These are phyloP conservation scores for Oryza brachyantha DNA, from an alignment of 176 grass and related monocot genomes.

Conservation along the genomic window DNA sequence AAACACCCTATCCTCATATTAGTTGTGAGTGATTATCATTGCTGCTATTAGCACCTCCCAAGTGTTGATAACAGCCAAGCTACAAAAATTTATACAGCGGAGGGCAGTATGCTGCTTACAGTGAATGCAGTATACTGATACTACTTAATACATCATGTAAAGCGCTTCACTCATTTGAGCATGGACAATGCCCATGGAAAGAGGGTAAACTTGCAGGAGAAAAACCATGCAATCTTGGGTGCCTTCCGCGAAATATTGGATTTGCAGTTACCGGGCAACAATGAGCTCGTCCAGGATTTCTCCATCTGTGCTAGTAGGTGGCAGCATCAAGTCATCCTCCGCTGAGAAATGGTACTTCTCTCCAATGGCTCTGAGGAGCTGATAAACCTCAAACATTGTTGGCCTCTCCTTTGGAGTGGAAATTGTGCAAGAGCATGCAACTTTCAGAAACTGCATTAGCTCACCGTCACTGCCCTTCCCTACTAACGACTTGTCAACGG, in stretches of 20 bases:
- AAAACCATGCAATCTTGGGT: not conserved
- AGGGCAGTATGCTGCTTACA: not conserved
- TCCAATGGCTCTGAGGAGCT: slow-evolving; percentile 76
- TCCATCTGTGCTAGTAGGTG: slow-evolving; percentile 43
- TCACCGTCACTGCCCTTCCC: slow-evolving; percentile 47
- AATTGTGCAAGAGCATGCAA: slow-evolving; percentile 62
- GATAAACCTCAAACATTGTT: slow-evolving; percentile 96
- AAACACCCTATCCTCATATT: not conserved
- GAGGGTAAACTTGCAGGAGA: not conserved
- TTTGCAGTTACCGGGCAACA: slow-evolving; percentile 46
- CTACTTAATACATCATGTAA: slow-evolving; percentile 23
- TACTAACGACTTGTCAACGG: slow-evolving; percentile 66
- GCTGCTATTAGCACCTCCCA: slow-evolving; percentile 26
- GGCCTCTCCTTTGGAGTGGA: slow-evolving; percentile 68
- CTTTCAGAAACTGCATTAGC: slow-evolving; percentile 77
- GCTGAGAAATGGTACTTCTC: slow-evolving; percentile 71
- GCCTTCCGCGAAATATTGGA: not conserved
- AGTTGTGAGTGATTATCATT: slow-evolving; percentile 25
- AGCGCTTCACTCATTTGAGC: slow-evolving; percentile 19
- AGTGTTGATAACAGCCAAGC: slow-evolving; percentile 24
- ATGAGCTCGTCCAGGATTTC: slow-evolving; percentile 72
- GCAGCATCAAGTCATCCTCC: slow-evolving; percentile 64
- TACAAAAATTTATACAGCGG: slow-evolving; percentile 41
- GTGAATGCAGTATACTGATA: slow-evolving; percentile 9
- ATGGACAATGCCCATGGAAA: slow-evolving; percentile 9